A percentile compares a stretch with the other conserved stretches of the same genome.
These are phyloP conservation scores for Citrullus mucosospermus DNA, from an alignment of 306 rosid genomes.

Conservation along the genomic window DNA sequence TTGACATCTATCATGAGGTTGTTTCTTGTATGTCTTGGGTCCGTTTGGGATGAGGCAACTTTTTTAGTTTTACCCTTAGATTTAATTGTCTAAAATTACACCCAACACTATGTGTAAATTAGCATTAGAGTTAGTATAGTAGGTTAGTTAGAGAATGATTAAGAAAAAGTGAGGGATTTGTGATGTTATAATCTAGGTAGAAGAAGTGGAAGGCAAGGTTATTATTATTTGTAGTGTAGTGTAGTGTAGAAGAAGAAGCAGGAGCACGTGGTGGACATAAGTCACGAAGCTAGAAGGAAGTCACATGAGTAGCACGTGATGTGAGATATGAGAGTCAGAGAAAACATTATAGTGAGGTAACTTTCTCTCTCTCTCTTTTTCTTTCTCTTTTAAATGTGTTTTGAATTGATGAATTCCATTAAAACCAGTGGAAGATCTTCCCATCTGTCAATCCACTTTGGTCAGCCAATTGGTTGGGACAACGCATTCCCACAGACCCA, in stretches of 20 bases:
- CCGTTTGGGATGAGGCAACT: too few species aligned
- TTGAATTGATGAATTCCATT: neutral
- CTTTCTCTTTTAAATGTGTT: neutral
- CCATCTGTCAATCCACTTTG: constrained; percentile 1
- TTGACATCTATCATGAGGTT: too few species aligned
- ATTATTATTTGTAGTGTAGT: too few species aligned
- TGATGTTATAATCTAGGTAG: neutral
- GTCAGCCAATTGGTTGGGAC: neutral
- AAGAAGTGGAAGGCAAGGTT: neutral
- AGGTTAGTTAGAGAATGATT: neutral
- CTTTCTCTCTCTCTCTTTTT: neutral
- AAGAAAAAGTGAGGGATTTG: neutral
- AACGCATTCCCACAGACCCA: neutral
- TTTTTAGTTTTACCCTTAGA: too few species aligned
- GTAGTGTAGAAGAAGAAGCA: neutral
- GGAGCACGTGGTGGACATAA: neutral
- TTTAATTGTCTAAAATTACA: too few species aligned
- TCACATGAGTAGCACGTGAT: neutral
- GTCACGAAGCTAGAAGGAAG: neutral
- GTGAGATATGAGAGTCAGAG: neutral
- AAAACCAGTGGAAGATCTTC: neutral
- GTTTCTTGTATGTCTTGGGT: too few species aligned
- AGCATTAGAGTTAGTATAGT: neutral
- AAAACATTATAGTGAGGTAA: too few species aligned
- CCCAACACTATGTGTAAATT: too few species aligned